Percentiles rank a stretch among this genome's conserved stretches.
These are phyloP conservation scores for Cucurbita maxima DNA, from an alignment of 306 rosid genomes.

Conservation along the genomic window DNA sequence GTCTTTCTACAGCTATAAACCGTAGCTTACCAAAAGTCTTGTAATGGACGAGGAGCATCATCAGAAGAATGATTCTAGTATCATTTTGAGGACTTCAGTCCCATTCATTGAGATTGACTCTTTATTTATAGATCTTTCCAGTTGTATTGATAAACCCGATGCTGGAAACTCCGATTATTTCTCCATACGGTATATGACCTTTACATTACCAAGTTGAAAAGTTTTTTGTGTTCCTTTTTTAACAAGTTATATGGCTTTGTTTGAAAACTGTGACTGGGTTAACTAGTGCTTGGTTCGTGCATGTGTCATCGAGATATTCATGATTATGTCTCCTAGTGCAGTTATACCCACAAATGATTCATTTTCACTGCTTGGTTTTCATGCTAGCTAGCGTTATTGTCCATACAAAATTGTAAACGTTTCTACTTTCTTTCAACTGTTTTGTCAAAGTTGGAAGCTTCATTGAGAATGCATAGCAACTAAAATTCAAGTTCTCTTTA, in stretches of 20 bases:
- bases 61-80: conserved; percentile 16
- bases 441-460: not conserved
- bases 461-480: not conserved
- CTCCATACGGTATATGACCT: conserved; percentile 72
- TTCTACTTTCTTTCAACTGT: not conserved
- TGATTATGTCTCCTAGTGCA: not conserved
- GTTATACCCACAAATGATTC: not conserved
- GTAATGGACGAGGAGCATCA: conserved; percentile 18
- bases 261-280: not conserved
- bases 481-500: not conserved
- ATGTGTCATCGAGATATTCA: not conserved
- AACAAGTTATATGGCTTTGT: not conserved
- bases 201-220: conserved; percentile 3
- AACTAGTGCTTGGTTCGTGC: not conserved
- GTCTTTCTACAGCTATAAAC: not conserved
- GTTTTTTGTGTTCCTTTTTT: not conserved
- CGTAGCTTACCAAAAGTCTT: conserved; percentile 10
- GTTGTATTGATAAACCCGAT: conserved; percentile 31
- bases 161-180: conserved; percentile 68
- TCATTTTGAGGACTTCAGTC: conserved; percentile 32
- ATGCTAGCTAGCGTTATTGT: not conserved
- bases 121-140: conserved; percentile 62
- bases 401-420: not conserved
- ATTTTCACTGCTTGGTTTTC: not conserved
- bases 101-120: conserved; percentile 64